Evolutionary conservation across 2,329 filamentous ascomycete species (phyloP).

Genomic region (Bipolaris bicolor): DNA sequence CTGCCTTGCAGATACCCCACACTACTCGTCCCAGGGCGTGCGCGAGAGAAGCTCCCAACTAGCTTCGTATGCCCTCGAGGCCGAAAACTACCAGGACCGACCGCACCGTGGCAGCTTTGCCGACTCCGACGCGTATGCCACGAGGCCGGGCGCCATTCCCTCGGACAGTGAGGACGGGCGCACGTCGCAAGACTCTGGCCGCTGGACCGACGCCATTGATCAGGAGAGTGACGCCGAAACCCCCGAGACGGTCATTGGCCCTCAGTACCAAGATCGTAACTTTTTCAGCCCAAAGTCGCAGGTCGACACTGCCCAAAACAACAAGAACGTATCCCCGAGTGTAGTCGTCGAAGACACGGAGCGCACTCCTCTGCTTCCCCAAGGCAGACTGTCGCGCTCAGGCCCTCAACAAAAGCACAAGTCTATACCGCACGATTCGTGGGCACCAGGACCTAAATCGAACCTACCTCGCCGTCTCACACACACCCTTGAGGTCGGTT

Average conservation of each 20-base stretch:
- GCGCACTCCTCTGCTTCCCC: slow-evolving; percentile 49
- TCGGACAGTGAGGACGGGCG: slow-evolving; percentile 33
- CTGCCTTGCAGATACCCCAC: slow-evolving; percentile 66
- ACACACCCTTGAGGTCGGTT: slow-evolving; percentile 24
- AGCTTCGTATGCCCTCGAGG: slow-evolving; percentile 74
- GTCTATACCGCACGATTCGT: slow-evolving; percentile 2
- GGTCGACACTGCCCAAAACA: slow-evolving; percentile 7
- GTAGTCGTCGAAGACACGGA: slow-evolving; percentile 42
- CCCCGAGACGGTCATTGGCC: slow-evolving; percentile 49
- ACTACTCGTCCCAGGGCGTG: slow-evolving; percentile 76
- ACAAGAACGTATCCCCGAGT: slow-evolving; percentile 21
- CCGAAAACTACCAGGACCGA: slow-evolving; percentile 41
- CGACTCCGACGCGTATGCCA: slow-evolving; percentile 8
- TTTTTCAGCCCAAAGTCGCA: slow-evolving; percentile 33
- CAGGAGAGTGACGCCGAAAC: slow-evolving; percentile 67
- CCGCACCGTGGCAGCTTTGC: slow-evolving; percentile 33
- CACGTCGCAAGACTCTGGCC: slow-evolving; percentile 41
- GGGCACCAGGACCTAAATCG: slow-evolving; percentile 33
- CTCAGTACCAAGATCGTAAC: slow-evolving; percentile 19
- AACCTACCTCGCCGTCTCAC: slow-evolving; percentile 27
- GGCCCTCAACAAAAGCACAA: slow-evolving; percentile 28
- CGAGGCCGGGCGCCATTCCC: slow-evolving; percentile 15
- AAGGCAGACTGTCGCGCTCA: slow-evolving; percentile 36
- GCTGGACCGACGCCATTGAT: slow-evolving; percentile 60
- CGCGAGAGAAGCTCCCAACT: slow-evolving; percentile 87